A percentile compares a stretch with the other conserved stretches of the same genome.
These are phyloP conservation scores for Rosa rugosa DNA, from an alignment of 306 rosid species.

Conservation along the genomic window DNA sequence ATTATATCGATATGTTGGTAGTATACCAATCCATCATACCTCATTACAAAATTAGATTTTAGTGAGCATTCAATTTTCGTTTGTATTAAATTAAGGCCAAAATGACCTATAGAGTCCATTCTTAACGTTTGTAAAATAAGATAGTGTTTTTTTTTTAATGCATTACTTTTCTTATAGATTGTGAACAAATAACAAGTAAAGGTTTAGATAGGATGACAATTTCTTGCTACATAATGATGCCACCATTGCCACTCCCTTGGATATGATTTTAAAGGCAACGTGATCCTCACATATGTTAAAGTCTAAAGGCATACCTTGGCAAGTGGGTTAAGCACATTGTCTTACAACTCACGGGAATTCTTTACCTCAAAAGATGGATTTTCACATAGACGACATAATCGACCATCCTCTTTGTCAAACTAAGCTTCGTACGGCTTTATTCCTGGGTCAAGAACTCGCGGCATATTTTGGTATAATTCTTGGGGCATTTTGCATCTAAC, in stretches of 20 bases:
- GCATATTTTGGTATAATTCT: neutral
- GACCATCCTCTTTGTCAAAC: neutral
- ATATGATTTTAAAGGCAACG: conserved; percentile 1
- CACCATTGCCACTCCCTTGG: neutral
- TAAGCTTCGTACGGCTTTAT: neutral
- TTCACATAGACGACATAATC: neutral
- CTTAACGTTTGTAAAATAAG: neutral
- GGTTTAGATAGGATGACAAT: neutral
- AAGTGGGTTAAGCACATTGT: conserved; percentile 32
- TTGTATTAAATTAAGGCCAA: neutral
- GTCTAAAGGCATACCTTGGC: conserved; percentile 17
- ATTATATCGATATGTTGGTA: neutral
- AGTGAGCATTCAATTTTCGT: too few species aligned
- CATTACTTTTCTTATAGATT: neutral
- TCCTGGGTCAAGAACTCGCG: neutral
- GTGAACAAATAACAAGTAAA: too few species aligned
- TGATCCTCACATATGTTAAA: conserved; percentile 1
- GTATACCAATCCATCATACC: too few species aligned
- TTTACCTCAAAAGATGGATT: neutral
- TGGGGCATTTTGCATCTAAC: neutral
- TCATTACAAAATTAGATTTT: too few species aligned
- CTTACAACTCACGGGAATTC: neutral
- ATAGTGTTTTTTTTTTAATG: too few species aligned
- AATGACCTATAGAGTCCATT: neutral
- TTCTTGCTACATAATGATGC: neutral